These are phyloP conservation scores for Nepenthes mirabilis DNA, from an alignment of 148 eudicot species.

Conservation along the genomic window DNA sequence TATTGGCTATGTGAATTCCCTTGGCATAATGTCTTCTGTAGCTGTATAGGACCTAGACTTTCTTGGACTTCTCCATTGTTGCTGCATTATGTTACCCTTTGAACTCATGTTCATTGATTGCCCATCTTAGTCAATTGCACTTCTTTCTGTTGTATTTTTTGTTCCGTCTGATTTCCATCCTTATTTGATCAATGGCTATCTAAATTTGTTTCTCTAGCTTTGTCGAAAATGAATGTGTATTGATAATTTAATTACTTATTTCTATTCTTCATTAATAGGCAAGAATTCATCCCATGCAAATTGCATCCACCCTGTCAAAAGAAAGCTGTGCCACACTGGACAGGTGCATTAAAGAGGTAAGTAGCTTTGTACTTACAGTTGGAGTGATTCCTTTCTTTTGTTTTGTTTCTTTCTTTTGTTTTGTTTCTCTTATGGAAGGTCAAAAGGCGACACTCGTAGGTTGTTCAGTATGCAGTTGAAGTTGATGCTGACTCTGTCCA, in stretches of 20 bases:
- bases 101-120: too few relatives aligned
- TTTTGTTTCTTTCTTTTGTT: background rate
- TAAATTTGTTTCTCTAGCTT: too few relatives aligned
- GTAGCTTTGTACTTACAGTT: slow-evolving; percentile 3
- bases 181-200: too few relatives aligned
- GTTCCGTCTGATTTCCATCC: too few relatives aligned
- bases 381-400: background rate
- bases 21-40: too few relatives aligned
- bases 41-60: too few relatives aligned
- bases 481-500: slow-evolving; percentile 72
- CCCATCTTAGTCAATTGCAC: too few relatives aligned
- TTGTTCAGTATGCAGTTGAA: slow-evolving; percentile 58
- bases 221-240: background rate
- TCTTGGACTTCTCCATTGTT: too few relatives aligned
- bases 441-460: slow-evolving; percentile 52
- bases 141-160: too few relatives aligned
- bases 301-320: slow-evolving; percentile 50
- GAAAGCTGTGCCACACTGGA: slow-evolving; percentile 50
- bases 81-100: too few relatives aligned
- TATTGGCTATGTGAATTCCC: too few relatives aligned
- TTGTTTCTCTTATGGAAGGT: slow-evolving; percentile 14
- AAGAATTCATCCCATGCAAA: slow-evolving; percentile 72
- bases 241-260: background rate
- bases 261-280: slow-evolving; percentile 36
- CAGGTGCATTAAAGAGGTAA: slow-evolving; percentile 77